Conservation (phyloP, 2,329 filamentous ascomycete genomes). For the Calycina herbarum region DNA sequence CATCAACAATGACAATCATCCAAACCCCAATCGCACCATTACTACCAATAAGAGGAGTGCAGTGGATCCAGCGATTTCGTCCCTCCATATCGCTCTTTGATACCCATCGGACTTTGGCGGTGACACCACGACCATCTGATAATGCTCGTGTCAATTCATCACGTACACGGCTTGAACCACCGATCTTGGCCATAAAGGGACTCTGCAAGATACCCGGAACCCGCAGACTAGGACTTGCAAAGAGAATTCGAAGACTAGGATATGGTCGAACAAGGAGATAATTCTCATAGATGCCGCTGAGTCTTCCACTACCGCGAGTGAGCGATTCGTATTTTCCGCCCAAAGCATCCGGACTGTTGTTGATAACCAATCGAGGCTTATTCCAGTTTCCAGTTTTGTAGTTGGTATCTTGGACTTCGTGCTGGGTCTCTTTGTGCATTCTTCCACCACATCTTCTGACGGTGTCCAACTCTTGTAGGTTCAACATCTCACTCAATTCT, state of each 20-base stretch:
- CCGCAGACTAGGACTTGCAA: conserved; percentile 66
- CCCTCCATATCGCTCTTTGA: conserved; percentile 51
- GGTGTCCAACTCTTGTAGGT: conserved; percentile 63
- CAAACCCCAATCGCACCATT: conserved; percentile 72
- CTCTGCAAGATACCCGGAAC: conserved; percentile 67
- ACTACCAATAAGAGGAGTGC: conserved; percentile 68
- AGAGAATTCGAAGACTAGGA: conserved; percentile 65
- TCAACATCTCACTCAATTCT: conserved; percentile 69
- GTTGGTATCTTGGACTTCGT: conserved; percentile 44
- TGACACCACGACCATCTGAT: conserved; percentile 67
- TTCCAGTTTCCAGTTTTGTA: conserved; percentile 39
- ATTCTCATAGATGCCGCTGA: conserved; percentile 51
- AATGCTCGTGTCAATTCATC: conserved; percentile 59
- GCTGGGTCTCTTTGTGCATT: conserved; percentile 54
- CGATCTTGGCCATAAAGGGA: conserved; percentile 54
- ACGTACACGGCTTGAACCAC: conserved; percentile 48
- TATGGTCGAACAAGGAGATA: conserved; percentile 67
- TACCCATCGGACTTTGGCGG: conserved; percentile 73
- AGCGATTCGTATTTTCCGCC: conserved; percentile 10
- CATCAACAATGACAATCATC: conserved; percentile 75
- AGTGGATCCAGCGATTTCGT: conserved; percentile 72
- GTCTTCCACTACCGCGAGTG: conserved; percentile 34
- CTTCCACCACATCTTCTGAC: conserved; percentile 63
- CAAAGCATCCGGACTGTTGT: conserved; percentile 29
- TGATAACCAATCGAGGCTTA: conserved; percentile 45